Evolutionary conservation across 768 basidiomycete species (phyloP).

Genomic region (Chlorophyllum brunneum): DNA sequence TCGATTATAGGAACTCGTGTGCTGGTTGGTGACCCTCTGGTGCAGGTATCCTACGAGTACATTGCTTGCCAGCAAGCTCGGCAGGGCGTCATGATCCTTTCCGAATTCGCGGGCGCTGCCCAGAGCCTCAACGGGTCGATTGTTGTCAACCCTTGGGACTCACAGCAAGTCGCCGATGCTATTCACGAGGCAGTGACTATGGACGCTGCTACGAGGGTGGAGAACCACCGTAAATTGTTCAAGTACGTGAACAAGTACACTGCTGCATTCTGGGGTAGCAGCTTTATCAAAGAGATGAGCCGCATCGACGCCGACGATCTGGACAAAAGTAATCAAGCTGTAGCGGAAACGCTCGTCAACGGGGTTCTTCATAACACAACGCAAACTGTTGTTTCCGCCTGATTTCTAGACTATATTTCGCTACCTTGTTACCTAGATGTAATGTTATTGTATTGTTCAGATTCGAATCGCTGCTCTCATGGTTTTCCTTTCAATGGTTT

Average conservation of each 20-base stretch:
- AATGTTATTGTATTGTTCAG: slow-evolving; percentile 5
- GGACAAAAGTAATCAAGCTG: slow-evolving; percentile 14
- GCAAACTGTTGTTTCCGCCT: background rate
- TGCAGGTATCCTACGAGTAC: slow-evolving; percentile 96
- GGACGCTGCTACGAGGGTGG: slow-evolving; percentile 74
- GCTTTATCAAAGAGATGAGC: slow-evolving; percentile 84
- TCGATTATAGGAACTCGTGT: slow-evolving; percentile 13
- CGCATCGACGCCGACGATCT: slow-evolving; percentile 44
- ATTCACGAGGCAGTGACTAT: slow-evolving; percentile 94
- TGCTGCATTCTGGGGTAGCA: slow-evolving; percentile 88
- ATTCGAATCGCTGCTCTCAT: background rate
- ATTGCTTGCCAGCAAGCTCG: slow-evolving; percentile 91
- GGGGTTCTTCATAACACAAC: background rate
- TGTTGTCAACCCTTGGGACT: slow-evolving; percentile 99
- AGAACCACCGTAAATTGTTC: slow-evolving; percentile 94
- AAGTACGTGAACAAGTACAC: slow-evolving; percentile 96
- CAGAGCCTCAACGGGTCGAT: slow-evolving; percentile 94
- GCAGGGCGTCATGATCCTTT: slow-evolving; percentile 96
- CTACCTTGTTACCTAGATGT: background rate
- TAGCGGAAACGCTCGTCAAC: background rate
- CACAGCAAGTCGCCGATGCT: slow-evolving; percentile 97
- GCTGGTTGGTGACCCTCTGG: slow-evolving; percentile 25
- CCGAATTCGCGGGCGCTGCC: slow-evolving; percentile 97
- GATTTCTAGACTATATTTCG: background rate
- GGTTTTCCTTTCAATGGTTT: background rate